These are phyloP conservation scores for Capsella bursapastoris DNA, from an alignment of 345 rosid genomes.

Conservation along the genomic window DNA sequence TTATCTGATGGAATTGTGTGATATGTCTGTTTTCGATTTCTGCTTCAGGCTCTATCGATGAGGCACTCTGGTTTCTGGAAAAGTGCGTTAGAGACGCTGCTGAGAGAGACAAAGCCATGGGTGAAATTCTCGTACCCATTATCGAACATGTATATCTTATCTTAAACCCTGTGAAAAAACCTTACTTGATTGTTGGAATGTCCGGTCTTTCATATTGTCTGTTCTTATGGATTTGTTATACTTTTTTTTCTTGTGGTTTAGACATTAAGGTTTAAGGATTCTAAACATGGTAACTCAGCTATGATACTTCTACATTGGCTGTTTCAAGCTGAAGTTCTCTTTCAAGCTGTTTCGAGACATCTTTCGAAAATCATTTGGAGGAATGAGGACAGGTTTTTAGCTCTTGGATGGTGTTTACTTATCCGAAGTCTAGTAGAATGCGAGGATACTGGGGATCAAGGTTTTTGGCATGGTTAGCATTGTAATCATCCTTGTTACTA, in stretches of 20 bases:
- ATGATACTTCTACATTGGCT: conserved; percentile 69
- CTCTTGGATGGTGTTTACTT: conserved; percentile 87
- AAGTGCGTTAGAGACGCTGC: conserved; percentile 62
- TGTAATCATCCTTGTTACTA: conserved; percentile 16
- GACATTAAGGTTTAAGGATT: conserved; percentile 65
- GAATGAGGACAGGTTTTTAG: conserved; percentile 70
- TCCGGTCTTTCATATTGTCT: conserved; percentile 7
- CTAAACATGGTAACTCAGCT: conserved; percentile 56
- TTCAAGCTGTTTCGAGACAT: conserved; percentile 52
- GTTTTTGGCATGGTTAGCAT: conserved; percentile 57
- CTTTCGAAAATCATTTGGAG: conserved; percentile 54
- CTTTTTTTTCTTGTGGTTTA: conserved; percentile 35
- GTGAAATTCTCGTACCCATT: conserved; percentile 73
- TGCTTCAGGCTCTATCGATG: conserved; percentile 66
- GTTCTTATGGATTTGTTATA: conserved; percentile 10
- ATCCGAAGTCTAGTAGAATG: conserved; percentile 64
- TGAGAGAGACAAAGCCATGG: conserved; percentile 53
- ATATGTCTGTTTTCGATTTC: neutral
- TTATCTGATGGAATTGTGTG: neutral
- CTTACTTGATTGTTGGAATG: neutral
- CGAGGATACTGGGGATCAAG: conserved; percentile 53
- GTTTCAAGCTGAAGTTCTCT: conserved; percentile 70
- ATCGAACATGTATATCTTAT: conserved; percentile 59
- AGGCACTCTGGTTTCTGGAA: conserved; percentile 66
- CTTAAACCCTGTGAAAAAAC: conserved; percentile 18